A percentile compares a stretch with the other conserved stretches of the same genome.
Evolutionary conservation across 1,139 yeast species (phyloP).

Genomic region (Kodamaea alishanica): DNA sequence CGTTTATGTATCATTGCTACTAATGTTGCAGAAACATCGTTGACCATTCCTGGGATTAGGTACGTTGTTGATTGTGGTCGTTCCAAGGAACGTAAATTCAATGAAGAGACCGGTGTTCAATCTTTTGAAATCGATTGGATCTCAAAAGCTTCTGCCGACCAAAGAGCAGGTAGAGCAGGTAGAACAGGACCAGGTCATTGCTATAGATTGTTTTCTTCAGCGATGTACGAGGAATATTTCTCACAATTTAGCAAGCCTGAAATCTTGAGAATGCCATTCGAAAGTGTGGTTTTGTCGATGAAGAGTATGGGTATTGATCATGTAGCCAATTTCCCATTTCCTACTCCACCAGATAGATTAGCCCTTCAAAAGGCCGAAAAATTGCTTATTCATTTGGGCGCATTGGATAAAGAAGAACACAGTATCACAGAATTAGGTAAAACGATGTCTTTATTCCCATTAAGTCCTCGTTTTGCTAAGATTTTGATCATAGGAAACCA

Average conservation of each 20-base stretch:
- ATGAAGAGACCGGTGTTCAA: conserved; percentile 86
- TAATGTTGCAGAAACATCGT: conserved; percentile 95
- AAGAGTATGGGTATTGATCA: conserved; percentile 95
- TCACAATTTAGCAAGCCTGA: conserved; percentile 83
- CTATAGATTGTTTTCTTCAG: conserved; percentile 90
- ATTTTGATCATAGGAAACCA: conserved; percentile 88
- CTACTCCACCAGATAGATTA: conserved; percentile 79
- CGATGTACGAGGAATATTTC: conserved; percentile 85
- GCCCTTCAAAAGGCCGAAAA: conserved; percentile 65
- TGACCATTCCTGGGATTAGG: conserved; percentile 93
- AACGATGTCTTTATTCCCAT: conserved; percentile 86
- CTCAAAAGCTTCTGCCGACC: conserved; percentile 93
- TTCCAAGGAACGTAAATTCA: conserved; percentile 80
- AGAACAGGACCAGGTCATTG: conserved; percentile 99
- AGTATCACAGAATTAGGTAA: conserved; percentile 72
- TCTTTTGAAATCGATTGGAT: conserved; percentile 91
- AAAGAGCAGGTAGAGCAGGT: conserved; percentile 97
- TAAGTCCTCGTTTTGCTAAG: conserved; percentile 90
- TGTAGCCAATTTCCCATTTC: conserved; percentile 90
- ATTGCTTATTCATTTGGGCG: conserved; percentile 72
- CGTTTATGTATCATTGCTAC: conserved; percentile 93
- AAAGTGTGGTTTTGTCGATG: conserved; percentile 90
- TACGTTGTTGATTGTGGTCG: conserved; percentile 97
- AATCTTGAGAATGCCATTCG: conserved; percentile 91
- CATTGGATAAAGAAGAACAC: conserved; percentile 52